Conservation (phyloP, 768 basidiomycete species). For the Psilocybe subaeruginosa region DNA sequence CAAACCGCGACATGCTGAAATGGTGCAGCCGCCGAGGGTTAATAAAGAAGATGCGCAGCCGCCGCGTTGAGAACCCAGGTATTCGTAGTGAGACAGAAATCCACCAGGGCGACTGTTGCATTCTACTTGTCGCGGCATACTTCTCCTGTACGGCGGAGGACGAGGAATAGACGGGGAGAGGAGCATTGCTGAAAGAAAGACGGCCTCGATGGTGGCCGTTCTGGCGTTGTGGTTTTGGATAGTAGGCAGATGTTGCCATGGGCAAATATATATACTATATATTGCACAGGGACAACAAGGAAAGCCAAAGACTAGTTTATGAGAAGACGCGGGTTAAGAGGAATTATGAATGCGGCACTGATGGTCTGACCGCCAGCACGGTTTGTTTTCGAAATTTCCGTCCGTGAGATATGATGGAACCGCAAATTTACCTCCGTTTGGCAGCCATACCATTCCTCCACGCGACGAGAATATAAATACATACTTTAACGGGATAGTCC, state of each 20-base stretch:
- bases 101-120: constrained; percentile 56
- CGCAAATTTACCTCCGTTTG: constrained; percentile 16
- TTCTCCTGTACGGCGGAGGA: constrained; percentile 67
- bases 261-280: neutral
- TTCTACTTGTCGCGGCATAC: constrained; percentile 34
- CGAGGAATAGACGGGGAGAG: constrained; percentile 35
- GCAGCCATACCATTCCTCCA: constrained; percentile 2
- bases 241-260: constrained; percentile 51
- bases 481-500: neutral
- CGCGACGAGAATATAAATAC: neutral
- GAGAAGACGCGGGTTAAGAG: neutral
- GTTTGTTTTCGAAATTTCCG: constrained; percentile 19
- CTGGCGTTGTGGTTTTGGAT: constrained; percentile 46
- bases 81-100: constrained; percentile 61
- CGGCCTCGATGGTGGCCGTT: constrained; percentile 46
- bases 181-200: constrained; percentile 29
- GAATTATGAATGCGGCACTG: constrained; percentile 6
- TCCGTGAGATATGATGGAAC: constrained; percentile 18
- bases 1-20: constrained; percentile 56
- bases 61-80: constrained; percentile 58
- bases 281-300: constrained; percentile 1
- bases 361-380: constrained; percentile 17
- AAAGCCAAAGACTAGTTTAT: constrained; percentile 16
- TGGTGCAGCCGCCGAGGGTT: constrained; percentile 66
- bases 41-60: constrained; percentile 59